phyloP scores from a whole-genome alignment of 2,329 filamentous ascomycete genomes.

The Ceratocystiopsis sp. region DNA sequence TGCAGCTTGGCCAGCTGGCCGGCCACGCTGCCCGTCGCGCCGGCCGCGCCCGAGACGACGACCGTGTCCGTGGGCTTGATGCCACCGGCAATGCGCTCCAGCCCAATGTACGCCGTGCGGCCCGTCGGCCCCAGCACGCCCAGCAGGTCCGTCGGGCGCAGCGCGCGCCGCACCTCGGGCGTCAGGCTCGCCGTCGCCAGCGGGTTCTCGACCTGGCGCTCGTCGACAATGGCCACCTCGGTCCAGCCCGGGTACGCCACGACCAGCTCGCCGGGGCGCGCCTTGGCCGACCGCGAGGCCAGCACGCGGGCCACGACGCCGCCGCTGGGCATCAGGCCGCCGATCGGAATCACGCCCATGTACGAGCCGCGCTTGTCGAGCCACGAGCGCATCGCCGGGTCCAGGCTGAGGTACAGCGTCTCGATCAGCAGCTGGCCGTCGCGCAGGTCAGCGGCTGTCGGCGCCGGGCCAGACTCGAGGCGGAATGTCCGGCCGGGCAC shows the following conservation, averaged over 20 bases:
- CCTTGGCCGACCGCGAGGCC: constrained; percentile 28
- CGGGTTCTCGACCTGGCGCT: constrained; percentile 16
- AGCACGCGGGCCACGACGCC: constrained; percentile 32
- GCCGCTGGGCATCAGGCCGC: constrained; percentile 39
- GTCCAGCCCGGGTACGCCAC: constrained; percentile 36
- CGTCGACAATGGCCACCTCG: constrained; percentile 34
- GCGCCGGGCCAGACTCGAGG: constrained; percentile 31
- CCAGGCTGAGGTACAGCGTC: constrained; percentile 37
- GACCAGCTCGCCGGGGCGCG: constrained; percentile 34
- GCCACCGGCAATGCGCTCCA: constrained; percentile 35
- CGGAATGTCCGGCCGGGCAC: constrained; percentile 49
- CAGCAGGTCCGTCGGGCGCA: constrained; percentile 29
- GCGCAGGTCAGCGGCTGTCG: constrained; percentile 27
- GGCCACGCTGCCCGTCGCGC: constrained; percentile 48
- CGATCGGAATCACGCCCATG: constrained; percentile 41
- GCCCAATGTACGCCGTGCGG: constrained; percentile 49
- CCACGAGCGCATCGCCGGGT: constrained; percentile 49
- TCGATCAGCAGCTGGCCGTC: constrained; percentile 36
- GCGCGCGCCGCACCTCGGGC: background rate
- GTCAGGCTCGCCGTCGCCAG: constrained; percentile 4
- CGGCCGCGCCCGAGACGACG: constrained; percentile 48
- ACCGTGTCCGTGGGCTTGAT: constrained; percentile 43
- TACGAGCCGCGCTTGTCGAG: constrained; percentile 34
- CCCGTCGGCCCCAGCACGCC: constrained; percentile 40
- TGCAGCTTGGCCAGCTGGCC: constrained; percentile 51